Evolutionary conservation across 169 alveolate genomes (phyloP), one percentile per base, ranked within the genome.

Genomic region (Perkinsus marinus): DNA sequence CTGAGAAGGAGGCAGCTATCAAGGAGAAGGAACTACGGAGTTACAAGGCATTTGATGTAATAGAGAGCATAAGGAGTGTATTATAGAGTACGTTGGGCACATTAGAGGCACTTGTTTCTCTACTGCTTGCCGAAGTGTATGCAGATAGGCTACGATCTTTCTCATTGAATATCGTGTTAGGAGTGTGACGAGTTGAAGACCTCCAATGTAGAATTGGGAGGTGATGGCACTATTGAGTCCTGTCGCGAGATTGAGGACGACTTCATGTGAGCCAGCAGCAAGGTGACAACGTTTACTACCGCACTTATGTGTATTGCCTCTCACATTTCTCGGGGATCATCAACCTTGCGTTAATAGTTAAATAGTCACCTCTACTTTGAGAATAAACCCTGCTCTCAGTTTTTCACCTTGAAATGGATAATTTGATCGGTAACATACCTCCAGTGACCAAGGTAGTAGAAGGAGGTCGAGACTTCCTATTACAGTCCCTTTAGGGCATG

Each of bases 371-470:
- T 3, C 46, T 10, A 6, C 46, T 41, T 41, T n/a, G n/a, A n/a
- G n/a, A n/a, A n/a, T n/a, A n/a, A 17, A 10, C 9, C 37, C 5
- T 16, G 34, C 22, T 16, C 3, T 57, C 34, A 57, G 79, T 57
- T 57, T 57, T 57, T 57, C 7, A 3, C 46, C 3, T 10, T 3
- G 79, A 91, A 89, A 89, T 93, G 37, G 94, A 93, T 91, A 34
- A 91, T 90, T 68, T 91, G 43, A 68, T 93, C 68, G 68, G 92
- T 0, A 91, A 93, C 89, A 91, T 93, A 46, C 95, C 95, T 22
- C 94, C 94, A 3, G 95, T 93, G 93, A 93, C 94, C 89, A 91
- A 93, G 92, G 89, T 90, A 57, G 34, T 2, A 16, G 22, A 30
- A 2, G 5, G 79, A 26, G 79, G 7, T 10, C 46, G 19, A 10